These are phyloP conservation scores for Brettanomyces naardenensis DNA, from an alignment of 805 yeast genomes.

Conservation along the genomic window DNA sequence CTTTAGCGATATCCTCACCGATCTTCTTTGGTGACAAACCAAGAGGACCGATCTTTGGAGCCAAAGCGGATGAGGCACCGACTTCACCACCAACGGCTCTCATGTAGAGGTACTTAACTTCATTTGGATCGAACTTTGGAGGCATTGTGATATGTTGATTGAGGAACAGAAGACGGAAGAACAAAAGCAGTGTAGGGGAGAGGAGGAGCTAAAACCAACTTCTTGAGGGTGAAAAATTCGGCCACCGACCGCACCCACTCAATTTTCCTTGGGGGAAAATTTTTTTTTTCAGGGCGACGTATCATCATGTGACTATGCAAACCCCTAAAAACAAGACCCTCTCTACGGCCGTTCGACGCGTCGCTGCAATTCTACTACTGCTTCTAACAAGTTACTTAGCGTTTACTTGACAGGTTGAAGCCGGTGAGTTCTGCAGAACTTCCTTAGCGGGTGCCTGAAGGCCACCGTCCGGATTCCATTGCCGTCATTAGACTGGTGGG, in stretches of 20 bases:
- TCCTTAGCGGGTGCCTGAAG: slow-evolving; percentile 48
- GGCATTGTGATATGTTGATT: slow-evolving; percentile 52
- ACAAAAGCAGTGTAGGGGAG: too few relatives aligned
- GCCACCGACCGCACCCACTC: too few relatives aligned
- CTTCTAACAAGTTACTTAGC: too few relatives aligned
- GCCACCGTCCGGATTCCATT: slow-evolving; percentile 42
- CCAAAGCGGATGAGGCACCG: slow-evolving; percentile 99
- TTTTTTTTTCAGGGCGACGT: too few relatives aligned
- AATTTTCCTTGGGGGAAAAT: too few relatives aligned
- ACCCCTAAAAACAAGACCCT: too few relatives aligned
- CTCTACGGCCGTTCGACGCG: too few relatives aligned
- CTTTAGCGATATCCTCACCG: slow-evolving; percentile 99
- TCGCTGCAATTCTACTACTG: too few relatives aligned
- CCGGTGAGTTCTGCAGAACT: slow-evolving; percentile 46
- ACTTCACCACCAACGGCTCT: slow-evolving; percentile 99
- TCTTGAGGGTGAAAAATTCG: too few relatives aligned
- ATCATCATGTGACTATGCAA: too few relatives aligned
- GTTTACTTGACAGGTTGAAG: too few relatives aligned
- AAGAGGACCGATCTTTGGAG: slow-evolving; percentile 99
- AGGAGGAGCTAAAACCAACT: too few relatives aligned
- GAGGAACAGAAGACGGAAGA: not conserved
- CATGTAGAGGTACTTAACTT: slow-evolving; percentile 96
- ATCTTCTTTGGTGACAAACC: slow-evolving; percentile 99
- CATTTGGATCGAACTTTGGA: slow-evolving; percentile 98
- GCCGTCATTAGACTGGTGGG: not conserved